Evolutionary conservation across 352 stramenopile genomes (phyloP), one percentile per base, ranked within the genome.

Genomic region (Hyaloperonospora brassicae): DNA sequence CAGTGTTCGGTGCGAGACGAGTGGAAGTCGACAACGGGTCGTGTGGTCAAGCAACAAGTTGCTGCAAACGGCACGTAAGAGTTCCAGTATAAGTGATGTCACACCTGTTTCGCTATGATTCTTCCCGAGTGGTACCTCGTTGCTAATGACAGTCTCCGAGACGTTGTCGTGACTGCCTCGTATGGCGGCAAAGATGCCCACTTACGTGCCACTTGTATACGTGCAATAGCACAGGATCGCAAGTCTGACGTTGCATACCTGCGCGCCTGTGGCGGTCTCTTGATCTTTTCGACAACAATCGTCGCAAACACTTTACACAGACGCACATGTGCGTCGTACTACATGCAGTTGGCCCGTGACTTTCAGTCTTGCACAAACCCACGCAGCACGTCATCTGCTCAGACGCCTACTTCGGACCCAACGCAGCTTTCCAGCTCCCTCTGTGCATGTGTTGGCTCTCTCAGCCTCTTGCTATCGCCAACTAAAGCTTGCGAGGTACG

Each of bases 251-350:
- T 68, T 91, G 17, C 17, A 17, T 17, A 17, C 17, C 17, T 17
- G 17, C 17, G 17, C 89, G 24, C 80, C 83, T 1, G 63, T 90
- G n/a, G 54, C 83, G 31, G 83, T 80, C 8, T 63, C 78, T 17
- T 17, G 1, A 79, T 62, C 3, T 59, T 89, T 12, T 50, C 68
- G 47, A 77, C 91, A 17, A 17, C 55, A 93, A 91, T 52, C 76
- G 80, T 34, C 83, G 91, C 64, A 64, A 89, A 41, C 86, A 79
- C 52, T 53, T 57, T 90, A 11, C 48, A 86, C 17, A 50, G 68
- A 90, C 57, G 90, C 82, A 39, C 64, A 89, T 17, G 76, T 90
- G 35, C 90, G 90, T 55, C 76, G 83, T 40, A 39, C 90, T 35
- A 65, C 76, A 11, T 64, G 39, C 21, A 2, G 17, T 46, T 17